Evolutionary conservation across 257 asterid species (phyloP), one percentile per base, ranked within the genome.

Genomic region (Solanum commersonii): DNA sequence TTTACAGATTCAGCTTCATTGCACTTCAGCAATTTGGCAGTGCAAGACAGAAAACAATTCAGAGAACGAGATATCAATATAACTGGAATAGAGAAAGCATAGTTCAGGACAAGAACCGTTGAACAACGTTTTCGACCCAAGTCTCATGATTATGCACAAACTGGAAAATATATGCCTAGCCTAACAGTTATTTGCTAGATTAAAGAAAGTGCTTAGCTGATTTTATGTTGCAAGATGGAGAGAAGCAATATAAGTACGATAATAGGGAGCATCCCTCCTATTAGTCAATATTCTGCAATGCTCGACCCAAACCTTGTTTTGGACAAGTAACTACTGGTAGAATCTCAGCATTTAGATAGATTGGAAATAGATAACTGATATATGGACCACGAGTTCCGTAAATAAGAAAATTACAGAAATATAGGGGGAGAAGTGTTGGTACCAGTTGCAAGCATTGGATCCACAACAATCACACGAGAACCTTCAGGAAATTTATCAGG

Each of bases 371-470:
- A 81, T 14, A 46, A 81, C 27, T 6, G 11, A 49, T 18, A 9
- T 18, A 14, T 31, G 85, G 20, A 49, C 16, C 44, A 49, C 1
- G 20, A 82, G 86, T 31, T 82, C 3, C 31, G 7, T 82, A 49
- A 46, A 27, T 29, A 81, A 29, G 86, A 82, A 82, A 49, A 29
- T 82, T 82, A 49, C 44, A 49, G 29, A 49, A 49, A 10, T 49
- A 56, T 44, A 49, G 40, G 16, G 86, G 27, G 73, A 13, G 14
- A 74, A 35, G 76, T 29, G 68, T 82, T 70, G 60, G 23, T 91
- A 97, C 99, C 99, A 91, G 99, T 97, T 89, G 99, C 99, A 29
- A 97, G 97, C 99, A 97, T 97, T 88, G 99, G 99, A 91, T 97
- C 99, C 6, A 97, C 92, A 42, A 97, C 93, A 79, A 97, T 92